Conservation (phyloP, 176 grass and related monocot species). For the Oryza rufipogon region DNA sequence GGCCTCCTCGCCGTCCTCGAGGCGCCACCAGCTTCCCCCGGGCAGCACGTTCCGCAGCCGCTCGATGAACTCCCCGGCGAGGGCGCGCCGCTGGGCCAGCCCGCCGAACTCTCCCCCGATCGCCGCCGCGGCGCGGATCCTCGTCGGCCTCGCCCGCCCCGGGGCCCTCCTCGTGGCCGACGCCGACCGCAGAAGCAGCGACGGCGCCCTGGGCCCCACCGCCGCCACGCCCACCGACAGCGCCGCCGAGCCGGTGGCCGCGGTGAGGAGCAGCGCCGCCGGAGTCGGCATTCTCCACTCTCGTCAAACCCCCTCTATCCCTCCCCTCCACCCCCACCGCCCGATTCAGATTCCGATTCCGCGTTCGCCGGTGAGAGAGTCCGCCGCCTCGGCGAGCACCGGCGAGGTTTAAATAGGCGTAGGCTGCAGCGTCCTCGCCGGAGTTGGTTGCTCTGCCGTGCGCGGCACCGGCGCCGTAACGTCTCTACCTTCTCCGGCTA, state of each 20-base stretch:
- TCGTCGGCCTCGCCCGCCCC: background rate
- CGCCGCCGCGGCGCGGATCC: slow-evolving; percentile 40
- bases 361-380: background rate
- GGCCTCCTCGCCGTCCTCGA: slow-evolving; percentile 61
- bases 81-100: slow-evolving; percentile 37
- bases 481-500: slow-evolving; percentile 28
- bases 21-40: slow-evolving; percentile 90
- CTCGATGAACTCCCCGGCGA: slow-evolving; percentile 55
- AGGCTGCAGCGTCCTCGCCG: slow-evolving; percentile 27
- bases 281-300: slow-evolving; percentile 31
- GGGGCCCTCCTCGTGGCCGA: background rate
- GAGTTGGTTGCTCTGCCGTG: slow-evolving; percentile 44
- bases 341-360: slow-evolving; percentile 20
- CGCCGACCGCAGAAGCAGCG: background rate
- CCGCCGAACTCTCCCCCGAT: slow-evolving; percentile 44
- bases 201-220: background rate
- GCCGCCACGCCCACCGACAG: slow-evolving; percentile 9
- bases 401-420: background rate
- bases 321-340: background rate
- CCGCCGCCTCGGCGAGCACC: background rate
- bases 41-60: slow-evolving; percentile 66
- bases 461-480: slow-evolving; percentile 24
- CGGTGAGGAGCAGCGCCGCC: slow-evolving; percentile 32
- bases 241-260: background rate
- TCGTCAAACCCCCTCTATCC: background rate